These are phyloP conservation scores for Tagetes erecta DNA, from an alignment of 129 eudicot species.

Conservation along the genomic window DNA sequence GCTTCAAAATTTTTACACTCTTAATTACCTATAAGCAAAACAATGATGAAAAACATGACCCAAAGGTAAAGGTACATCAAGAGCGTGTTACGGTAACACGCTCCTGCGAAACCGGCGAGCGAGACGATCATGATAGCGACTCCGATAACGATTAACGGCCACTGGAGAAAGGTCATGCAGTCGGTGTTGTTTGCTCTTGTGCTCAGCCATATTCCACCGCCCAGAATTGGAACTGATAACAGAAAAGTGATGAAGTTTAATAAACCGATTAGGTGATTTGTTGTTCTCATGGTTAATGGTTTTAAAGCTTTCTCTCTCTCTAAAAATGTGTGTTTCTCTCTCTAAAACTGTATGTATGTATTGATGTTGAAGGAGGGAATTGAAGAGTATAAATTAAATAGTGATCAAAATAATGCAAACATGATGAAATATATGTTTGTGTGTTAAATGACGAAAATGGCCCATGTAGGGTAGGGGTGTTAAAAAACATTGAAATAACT, in stretches of 20 bases:
- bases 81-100: constrained; percentile 84
- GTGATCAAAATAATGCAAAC: too few relatives aligned
- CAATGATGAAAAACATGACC: constrained; percentile 82
- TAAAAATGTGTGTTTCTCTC: constrained; percentile 5
- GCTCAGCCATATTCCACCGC: constrained; percentile 94
- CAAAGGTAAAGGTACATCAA: constrained; percentile 90
- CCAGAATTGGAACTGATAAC: constrained; percentile 75
- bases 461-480: too few relatives aligned
- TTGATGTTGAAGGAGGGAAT: constrained; percentile 3
- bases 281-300: constrained; percentile 59
- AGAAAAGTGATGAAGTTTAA: constrained; percentile 80
- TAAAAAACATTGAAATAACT: too few relatives aligned
- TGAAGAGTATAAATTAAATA: constrained; percentile 27
- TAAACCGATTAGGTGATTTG: constrained; percentile 78
- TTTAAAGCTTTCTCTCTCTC: not conserved
- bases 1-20: too few relatives aligned
- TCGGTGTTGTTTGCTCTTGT: constrained; percentile 87
- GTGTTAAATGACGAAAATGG: constrained; percentile 31
- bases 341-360: not conserved
- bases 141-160: constrained; percentile 83
- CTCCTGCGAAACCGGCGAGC: constrained; percentile 90
- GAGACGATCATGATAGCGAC: constrained; percentile 76
- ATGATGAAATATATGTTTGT: not conserved
- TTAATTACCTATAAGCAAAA: constrained; percentile 34
- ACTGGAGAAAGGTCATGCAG: constrained; percentile 78